Percentiles rank a stretch among this genome's conserved stretches.
These are phyloP conservation scores for Penicillium samsonianum DNA, from an alignment of 495 filamentous ascomycete genomes.

Conservation along the genomic window DNA sequence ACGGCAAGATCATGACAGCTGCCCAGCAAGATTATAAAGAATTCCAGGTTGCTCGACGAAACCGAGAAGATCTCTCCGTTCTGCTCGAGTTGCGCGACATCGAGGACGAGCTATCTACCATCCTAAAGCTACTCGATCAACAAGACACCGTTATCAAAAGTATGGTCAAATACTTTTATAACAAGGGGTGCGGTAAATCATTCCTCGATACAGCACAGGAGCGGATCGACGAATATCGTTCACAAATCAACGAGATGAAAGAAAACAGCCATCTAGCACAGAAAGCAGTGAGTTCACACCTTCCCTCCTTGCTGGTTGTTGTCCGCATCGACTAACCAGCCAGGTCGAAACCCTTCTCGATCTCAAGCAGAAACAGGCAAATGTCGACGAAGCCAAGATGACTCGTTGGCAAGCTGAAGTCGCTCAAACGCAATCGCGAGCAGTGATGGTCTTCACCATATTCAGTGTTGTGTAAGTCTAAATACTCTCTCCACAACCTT, in stretches of 20 bases:
- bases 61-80: slow-evolving; percentile 63
- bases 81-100: slow-evolving; percentile 67
- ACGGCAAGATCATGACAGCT: slow-evolving; percentile 43
- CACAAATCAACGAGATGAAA: slow-evolving; percentile 60
- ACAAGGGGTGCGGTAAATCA: slow-evolving; percentile 33
- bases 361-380: slow-evolving; percentile 68
- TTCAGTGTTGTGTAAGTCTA: slow-evolving; percentile 65
- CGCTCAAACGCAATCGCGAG: slow-evolving; percentile 61
- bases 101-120: slow-evolving; percentile 63
- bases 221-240: slow-evolving; percentile 57
- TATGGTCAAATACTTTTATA: slow-evolving; percentile 48
- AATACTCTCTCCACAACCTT: slow-evolving; percentile 6
- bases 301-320: not conserved
- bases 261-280: slow-evolving; percentile 47
- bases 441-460: slow-evolving; percentile 70
- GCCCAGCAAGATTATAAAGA: slow-evolving; percentile 53
- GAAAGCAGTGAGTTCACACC: slow-evolving; percentile 32
- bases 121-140: slow-evolving; percentile 58
- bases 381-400: slow-evolving; percentile 66
- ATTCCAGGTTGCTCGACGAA: slow-evolving; percentile 51
- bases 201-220: slow-evolving; percentile 54
- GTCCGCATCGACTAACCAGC: not conserved
- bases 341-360: slow-evolving; percentile 67
- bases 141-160: slow-evolving; percentile 53
- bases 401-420: slow-evolving; percentile 64